Base-by-base conservation (phyloP, 108 stramenopile species). In the Nitzschia palea region DNA sequence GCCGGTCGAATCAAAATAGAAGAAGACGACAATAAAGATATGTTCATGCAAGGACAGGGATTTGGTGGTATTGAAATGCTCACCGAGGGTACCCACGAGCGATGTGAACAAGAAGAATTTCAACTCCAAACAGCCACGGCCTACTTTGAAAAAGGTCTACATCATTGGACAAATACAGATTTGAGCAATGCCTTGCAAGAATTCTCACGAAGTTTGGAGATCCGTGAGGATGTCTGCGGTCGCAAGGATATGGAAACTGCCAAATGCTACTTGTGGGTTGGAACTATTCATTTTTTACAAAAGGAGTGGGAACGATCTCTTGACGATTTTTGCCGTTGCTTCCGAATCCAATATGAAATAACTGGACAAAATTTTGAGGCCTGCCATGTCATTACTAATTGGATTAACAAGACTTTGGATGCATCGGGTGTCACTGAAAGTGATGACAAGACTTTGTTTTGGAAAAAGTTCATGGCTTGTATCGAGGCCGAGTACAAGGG, bases 331-430 rank as follows among this genome's bases (percentile, higher is more conserved):
- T 60, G 22, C 23, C 36, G 59, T 2, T 40, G 59, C 40, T 60
- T 40, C 43, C 59, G 59, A 18, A 60, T 60, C 43, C 59, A 60
- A 23, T 34, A 60, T 1, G 37, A 60, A 31, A 29, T 32, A 20
- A 12, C 54, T 5, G 54, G 17, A 15, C 4, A 30, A 3, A 31
- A 55, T 28, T 5, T n/a, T 6, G 40, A 43, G 20, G 18, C 22
- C 8, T 43, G 59, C 33, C 32, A 5, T 25, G 26, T 60, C 6
- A 20, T 60, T 12, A n/a, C 14, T 1, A 60, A 43, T 9, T 60
- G 59, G 59, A 60, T 60, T 2, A 60, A 60, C 59, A 60, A 60
- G 59, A 22, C 37, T n/a, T 43, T 60, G 59, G 59, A 60, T 8
- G 59, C 59, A 9, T 29, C 25, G 29, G 54, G 54, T 10, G 17